These are phyloP conservation scores for Fusarium domesticum DNA, from an alignment of 2,329 filamentous ascomycete species.

Conservation along the genomic window DNA sequence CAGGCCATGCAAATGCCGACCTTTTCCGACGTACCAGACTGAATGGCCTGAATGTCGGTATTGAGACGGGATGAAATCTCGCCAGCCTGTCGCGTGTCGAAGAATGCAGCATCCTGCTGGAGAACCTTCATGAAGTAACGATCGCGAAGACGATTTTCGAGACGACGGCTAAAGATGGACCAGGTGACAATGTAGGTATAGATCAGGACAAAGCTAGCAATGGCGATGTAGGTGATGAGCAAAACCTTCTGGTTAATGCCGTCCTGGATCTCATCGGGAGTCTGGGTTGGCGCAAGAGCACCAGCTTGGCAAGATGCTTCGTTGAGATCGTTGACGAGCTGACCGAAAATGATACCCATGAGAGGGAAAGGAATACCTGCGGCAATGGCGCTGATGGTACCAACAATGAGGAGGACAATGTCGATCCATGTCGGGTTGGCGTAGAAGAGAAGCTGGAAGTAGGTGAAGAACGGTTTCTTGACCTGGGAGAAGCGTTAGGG, in stretches of 20 bases:
- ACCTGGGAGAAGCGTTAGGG: slow-evolving; percentile 15
- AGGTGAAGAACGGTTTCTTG: slow-evolving; percentile 33
- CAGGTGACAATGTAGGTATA: slow-evolving; percentile 64
- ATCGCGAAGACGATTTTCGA: slow-evolving; percentile 61
- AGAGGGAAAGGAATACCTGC: slow-evolving; percentile 63
- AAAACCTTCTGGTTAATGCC: slow-evolving; percentile 57
- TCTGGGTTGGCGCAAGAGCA: slow-evolving; percentile 18
- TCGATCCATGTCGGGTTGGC: slow-evolving; percentile 45
- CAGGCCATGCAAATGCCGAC: slow-evolving; percentile 63
- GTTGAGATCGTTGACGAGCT: slow-evolving; percentile 61
- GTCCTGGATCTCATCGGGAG: slow-evolving; percentile 35
- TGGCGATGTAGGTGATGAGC: slow-evolving; percentile 60
- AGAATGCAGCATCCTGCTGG: slow-evolving; percentile 60
- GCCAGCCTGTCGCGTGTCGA: slow-evolving; percentile 60
- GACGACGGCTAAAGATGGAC: slow-evolving; percentile 60
- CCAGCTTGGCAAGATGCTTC: slow-evolving; percentile 48
- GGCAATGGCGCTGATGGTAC: slow-evolving; percentile 47
- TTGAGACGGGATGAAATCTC: slow-evolving; percentile 63
- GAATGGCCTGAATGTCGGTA: slow-evolving; percentile 63
- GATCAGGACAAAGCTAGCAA: slow-evolving; percentile 60
- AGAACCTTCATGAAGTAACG: slow-evolving; percentile 58
- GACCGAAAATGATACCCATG: slow-evolving; percentile 61
- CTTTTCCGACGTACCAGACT: slow-evolving; percentile 67
- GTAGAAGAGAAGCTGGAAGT: slow-evolving; percentile 46
- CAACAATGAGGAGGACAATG: slow-evolving; percentile 40